Base-by-base conservation (phyloP, 164 flowering plant genomes). In the Dillenia turbinata region DNA sequence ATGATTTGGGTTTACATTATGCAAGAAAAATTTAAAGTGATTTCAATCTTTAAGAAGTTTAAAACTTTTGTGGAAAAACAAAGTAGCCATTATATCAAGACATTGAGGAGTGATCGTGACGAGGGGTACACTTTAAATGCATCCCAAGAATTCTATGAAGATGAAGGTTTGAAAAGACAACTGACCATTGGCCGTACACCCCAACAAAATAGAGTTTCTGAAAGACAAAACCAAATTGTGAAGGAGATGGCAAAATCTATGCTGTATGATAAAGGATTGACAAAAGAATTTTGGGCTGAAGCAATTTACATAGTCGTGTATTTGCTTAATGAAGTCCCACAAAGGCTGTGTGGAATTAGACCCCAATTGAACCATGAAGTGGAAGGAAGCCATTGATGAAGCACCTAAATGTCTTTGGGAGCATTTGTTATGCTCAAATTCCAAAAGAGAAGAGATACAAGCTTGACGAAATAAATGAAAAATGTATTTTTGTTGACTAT, bases 61-160 rank as follows among this genome's bases (percentile, higher is more conserved):
- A 59, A 59, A 46, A 15, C 19, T 11, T n/a, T 9, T 10, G 47
- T 57, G 44, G 60, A 57, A 17, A 33, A 57, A n/a, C 15, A 57
- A 6, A 11, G 9, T 40, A 17, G 60, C 10, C 9, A 10, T 13
- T 0, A 33, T 1, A n/a, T 57, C 2, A 10, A 33, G 16, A 16
- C 44, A 1, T 16, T 57, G 9, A 13, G 48, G 8, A 57, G 47
- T 33, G 60, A 57, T 40, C 48, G 16, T 8, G 60, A 48, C 2
- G 1, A 19, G 22, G 9, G 44, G 33, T 57, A 57, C 44, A 57
- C n/a, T 57, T 26, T 3, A 26, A 26, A 26, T 26, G 60, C 1
- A 33, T 57, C 1, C 44, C 16, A 33, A 9, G 17, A 57, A 17
- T 57, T 57, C 15, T 57, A 9, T 10, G 47, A 57, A 2, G n/a